These are phyloP conservation scores for Sporothrix pseudoabietina DNA, from an alignment of 2,329 filamentous ascomycete genomes.

Conservation along the genomic window DNA sequence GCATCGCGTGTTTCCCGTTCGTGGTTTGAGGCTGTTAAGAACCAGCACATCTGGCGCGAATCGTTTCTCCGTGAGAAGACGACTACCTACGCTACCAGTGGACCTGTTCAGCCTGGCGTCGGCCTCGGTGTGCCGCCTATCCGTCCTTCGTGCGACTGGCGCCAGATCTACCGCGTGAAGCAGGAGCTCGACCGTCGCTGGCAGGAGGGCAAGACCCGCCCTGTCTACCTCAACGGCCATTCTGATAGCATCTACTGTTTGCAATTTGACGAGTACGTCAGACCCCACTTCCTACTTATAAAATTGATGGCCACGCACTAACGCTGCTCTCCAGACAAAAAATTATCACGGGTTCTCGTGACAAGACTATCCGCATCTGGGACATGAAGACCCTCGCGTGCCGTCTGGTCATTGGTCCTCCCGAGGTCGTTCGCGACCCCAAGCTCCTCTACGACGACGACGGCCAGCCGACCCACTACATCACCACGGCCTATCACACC, in stretches of 20 bases:
- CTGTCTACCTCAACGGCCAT: conserved; percentile 90
- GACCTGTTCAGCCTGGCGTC: conserved; percentile 53
- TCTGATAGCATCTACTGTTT: conserved; percentile 96
- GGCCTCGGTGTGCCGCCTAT: conserved; percentile 60
- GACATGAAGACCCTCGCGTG: conserved; percentile 88
- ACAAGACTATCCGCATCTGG: conserved; percentile 95
- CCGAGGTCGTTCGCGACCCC: conserved; percentile 59
- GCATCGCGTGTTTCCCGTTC: conserved; percentile 53
- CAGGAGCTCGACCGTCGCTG: conserved; percentile 76
- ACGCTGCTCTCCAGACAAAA: conserved; percentile 51
- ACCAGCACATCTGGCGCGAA: conserved; percentile 65
- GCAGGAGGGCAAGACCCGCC: conserved; percentile 74
- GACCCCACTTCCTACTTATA: neutral
- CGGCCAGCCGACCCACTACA: conserved; percentile 57
- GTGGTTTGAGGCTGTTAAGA: conserved; percentile 53
- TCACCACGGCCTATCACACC: conserved; percentile 45
- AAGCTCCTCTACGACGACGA: conserved; percentile 56
- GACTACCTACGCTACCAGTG: conserved; percentile 60
- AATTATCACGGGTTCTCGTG: conserved; percentile 93
- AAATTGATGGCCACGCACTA: neutral
- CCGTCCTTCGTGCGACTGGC: conserved; percentile 74
- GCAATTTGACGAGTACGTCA: conserved; percentile 88
- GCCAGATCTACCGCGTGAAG: conserved; percentile 77
- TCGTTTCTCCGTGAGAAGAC: conserved; percentile 65
- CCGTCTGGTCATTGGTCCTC: conserved; percentile 80